These are phyloP conservation scores for Moricandia arvensis DNA, from an alignment of 345 rosid species.

Conservation along the genomic window DNA sequence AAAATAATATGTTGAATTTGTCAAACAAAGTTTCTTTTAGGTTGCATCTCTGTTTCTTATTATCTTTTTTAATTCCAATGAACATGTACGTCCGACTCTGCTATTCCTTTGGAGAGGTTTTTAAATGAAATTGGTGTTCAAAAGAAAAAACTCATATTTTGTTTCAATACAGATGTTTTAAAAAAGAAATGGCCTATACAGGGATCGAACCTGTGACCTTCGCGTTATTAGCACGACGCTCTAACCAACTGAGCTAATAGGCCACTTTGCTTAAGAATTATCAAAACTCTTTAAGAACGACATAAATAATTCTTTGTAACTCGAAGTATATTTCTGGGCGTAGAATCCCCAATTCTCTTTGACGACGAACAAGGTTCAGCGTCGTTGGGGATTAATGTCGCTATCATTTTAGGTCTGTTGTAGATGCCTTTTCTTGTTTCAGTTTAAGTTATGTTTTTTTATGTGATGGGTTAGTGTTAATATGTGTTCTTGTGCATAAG, in stretches of 20 bases:
- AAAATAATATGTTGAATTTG: too few relatives aligned
- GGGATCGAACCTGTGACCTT: slow-evolving; percentile 79
- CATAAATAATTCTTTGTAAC: not conserved
- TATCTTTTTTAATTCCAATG: too few relatives aligned
- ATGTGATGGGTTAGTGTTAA: not conserved
- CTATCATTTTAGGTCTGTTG: not conserved
- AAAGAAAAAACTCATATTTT: too few relatives aligned
- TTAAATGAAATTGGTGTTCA: too few relatives aligned
- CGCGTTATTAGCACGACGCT: slow-evolving; percentile 97
- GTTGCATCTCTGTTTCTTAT: too few relatives aligned
- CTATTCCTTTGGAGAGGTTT: too few relatives aligned
- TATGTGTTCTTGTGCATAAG: slow-evolving; percentile 1
- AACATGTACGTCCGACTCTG: too few relatives aligned
- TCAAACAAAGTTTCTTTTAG: too few relatives aligned
- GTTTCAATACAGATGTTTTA: too few relatives aligned
- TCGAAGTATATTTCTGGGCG: not conserved
- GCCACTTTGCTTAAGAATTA: not conserved
- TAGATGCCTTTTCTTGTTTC: not conserved
- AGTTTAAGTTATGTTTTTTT: not conserved
- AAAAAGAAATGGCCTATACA: slow-evolving; percentile 56
- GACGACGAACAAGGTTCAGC: not conserved
- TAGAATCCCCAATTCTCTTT: not conserved
- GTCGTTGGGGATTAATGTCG: not conserved
- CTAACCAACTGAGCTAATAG: slow-evolving; percentile 84
- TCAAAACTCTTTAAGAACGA: too few relatives aligned